Evolutionary conservation across 164 flowering plant species (phyloP).

Genomic region (Chimonanthus salicifolius): DNA sequence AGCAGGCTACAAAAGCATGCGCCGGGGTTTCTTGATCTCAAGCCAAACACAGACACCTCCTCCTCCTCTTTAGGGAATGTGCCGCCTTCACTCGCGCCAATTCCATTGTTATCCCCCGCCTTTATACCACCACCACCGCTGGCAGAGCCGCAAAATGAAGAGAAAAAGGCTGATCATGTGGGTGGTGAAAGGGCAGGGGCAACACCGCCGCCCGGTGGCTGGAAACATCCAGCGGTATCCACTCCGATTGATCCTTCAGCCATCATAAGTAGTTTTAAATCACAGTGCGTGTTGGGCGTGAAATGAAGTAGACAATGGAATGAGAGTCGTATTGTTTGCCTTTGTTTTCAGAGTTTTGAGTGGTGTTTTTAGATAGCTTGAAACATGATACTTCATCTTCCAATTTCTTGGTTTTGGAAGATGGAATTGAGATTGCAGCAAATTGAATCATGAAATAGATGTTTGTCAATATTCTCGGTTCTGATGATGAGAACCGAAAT

Average conservation of each 20-base stretch:
- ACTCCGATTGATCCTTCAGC: background rate
- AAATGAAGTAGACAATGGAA: background rate
- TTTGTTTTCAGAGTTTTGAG: background rate
- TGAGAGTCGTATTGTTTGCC: background rate
- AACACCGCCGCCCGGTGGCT: background rate
- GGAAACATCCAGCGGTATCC: background rate
- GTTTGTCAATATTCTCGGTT: too few species aligned
- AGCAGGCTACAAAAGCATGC: constrained; percentile 9
- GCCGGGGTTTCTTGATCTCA: constrained; percentile 2
- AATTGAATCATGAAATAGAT: too few species aligned
- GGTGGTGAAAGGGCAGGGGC: background rate
- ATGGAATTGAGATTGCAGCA: background rate
- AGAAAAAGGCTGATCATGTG: background rate
- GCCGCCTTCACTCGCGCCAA: background rate
- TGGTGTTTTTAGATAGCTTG: background rate
- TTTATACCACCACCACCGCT: background rate
- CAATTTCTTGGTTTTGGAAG: background rate
- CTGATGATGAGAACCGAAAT: too few species aligned
- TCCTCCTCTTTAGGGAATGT: background rate
- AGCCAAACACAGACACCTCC: background rate
- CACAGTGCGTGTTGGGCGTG: background rate
- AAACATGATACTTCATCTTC: background rate
- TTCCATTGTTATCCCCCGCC: constrained; percentile 4
- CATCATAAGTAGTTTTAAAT: background rate
- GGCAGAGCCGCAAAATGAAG: background rate